phyloP scores from a whole-genome alignment of 257 asterid species.

The Jacaranda copaia region DNA sequence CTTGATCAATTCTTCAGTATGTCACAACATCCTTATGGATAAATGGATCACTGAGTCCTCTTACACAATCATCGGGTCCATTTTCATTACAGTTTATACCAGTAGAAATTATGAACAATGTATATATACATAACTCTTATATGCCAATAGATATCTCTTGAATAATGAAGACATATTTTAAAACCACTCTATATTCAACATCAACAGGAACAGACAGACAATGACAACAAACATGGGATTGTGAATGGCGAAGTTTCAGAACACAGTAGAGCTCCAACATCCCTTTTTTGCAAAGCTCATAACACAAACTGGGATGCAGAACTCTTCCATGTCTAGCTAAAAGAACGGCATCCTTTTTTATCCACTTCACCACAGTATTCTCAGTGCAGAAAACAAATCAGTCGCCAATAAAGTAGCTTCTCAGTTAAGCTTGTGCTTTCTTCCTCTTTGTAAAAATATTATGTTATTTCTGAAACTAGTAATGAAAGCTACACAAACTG shows the following conservation, averaged over 20 bases:
- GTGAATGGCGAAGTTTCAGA: not conserved
- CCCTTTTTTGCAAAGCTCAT: not conserved
- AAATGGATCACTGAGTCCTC: not conserved
- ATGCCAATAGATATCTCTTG: not conserved
- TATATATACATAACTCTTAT: not conserved
- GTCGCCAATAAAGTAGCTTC: not conserved
- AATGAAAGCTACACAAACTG: not conserved
- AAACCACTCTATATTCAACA: not conserved
- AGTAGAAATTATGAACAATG: no score
- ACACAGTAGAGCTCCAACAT: not conserved
- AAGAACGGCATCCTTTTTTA: not conserved
- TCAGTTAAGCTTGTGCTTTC: not conserved
- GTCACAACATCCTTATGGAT: not conserved
- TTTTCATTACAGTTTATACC: not conserved
- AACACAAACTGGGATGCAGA: not conserved
- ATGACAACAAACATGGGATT: not conserved
- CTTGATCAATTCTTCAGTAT: not conserved
- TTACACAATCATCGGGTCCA: not conserved
- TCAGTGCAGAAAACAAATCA: no score
- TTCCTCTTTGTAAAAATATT: not conserved
- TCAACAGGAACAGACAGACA: not conserved
- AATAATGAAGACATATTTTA: not conserved
- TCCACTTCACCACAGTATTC: not conserved
- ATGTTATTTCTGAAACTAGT: not conserved
- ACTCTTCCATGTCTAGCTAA: conserved; percentile 15